Evolutionary conservation across 306 rosid genomes (phyloP).

Genomic region (Medicago ruthenica): DNA sequence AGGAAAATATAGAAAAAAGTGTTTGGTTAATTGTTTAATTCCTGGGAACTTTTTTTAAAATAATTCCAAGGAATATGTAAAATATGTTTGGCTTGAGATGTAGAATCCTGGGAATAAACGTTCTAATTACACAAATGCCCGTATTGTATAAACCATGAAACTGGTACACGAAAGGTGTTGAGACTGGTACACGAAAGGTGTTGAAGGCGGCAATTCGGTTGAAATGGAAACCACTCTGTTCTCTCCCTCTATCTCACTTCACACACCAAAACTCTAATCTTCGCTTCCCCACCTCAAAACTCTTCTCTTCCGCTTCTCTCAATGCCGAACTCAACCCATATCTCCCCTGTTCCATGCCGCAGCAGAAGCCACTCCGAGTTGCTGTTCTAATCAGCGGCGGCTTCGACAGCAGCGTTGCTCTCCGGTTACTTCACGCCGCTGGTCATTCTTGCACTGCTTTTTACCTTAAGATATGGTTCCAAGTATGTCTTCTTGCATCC

Average conservation of each 20-base stretch:
- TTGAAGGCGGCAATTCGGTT: no score
- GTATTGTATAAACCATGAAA: no score
- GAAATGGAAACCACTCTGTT: no score
- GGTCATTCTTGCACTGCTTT: slow-evolving; percentile 91
- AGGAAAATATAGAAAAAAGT: no score
- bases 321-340: slow-evolving; percentile 51
- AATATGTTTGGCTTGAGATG: no score
- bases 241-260: slow-evolving; percentile 40
- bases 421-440: slow-evolving; percentile 83
- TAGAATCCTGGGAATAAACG: no score
- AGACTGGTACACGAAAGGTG: no score
- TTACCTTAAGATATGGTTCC: slow-evolving; percentile 96
- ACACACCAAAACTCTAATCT: slow-evolving; percentile 48
- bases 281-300: slow-evolving; percentile 31
- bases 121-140: no score
- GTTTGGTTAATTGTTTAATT: no score
- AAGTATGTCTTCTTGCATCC: slow-evolving; percentile 49
- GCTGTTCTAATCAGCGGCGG: slow-evolving; percentile 92
- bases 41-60: no score
- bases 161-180: no score
- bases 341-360: slow-evolving; percentile 74
- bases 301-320: slow-evolving; percentile 24
- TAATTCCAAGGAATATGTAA: no score
- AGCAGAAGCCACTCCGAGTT: slow-evolving; percentile 56
- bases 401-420: slow-evolving; percentile 93